Conservation (phyloP, 225 moss, liverwort and hornwort genomes). For the Anthoceros angustus region DNA sequence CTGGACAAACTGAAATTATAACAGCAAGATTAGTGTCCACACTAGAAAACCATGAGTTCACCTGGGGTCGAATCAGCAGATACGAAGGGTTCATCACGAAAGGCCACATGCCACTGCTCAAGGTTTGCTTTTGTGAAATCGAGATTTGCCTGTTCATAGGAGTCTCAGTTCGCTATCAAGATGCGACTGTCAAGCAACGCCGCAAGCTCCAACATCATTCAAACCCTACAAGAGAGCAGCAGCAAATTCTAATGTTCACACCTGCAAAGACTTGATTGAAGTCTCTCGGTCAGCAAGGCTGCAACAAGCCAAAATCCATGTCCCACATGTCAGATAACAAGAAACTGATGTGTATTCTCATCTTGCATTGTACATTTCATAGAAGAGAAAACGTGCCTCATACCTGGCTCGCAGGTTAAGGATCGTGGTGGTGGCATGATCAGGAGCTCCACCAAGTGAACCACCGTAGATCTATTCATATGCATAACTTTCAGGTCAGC, state of each 20-base stretch:
- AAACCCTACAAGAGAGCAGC: background rate
- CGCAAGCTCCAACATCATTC: background rate
- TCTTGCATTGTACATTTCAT: background rate
- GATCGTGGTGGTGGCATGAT: conserved; percentile 45
- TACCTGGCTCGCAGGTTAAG: conserved; percentile 60
- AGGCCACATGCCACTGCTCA: conserved; percentile 61
- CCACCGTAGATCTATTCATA: conserved; percentile 47
- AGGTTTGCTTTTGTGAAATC: conserved; percentile 42
- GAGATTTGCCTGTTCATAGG: conserved; percentile 40
- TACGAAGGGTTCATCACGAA: conserved; percentile 39
- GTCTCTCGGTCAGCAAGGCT: conserved; percentile 71
- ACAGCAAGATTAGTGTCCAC: background rate
- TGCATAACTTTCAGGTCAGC: background rate
- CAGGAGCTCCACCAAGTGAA: conserved; percentile 25
- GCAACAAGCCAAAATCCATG: conserved; percentile 10
- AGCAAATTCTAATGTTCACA: conserved; percentile 7
- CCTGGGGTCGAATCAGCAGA: conserved; percentile 48
- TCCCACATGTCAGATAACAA: background rate
- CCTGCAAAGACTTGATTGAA: conserved; percentile 62
- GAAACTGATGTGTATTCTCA: background rate
- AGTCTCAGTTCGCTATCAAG: background rate
- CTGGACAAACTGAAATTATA: too few species aligned
- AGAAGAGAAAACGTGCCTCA: background rate
- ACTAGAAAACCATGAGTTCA: conserved; percentile 6
- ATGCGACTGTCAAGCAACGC: background rate